phyloP scores from a whole-genome alignment of 75 land plant species.

The Sequoia sempervirens region DNA sequence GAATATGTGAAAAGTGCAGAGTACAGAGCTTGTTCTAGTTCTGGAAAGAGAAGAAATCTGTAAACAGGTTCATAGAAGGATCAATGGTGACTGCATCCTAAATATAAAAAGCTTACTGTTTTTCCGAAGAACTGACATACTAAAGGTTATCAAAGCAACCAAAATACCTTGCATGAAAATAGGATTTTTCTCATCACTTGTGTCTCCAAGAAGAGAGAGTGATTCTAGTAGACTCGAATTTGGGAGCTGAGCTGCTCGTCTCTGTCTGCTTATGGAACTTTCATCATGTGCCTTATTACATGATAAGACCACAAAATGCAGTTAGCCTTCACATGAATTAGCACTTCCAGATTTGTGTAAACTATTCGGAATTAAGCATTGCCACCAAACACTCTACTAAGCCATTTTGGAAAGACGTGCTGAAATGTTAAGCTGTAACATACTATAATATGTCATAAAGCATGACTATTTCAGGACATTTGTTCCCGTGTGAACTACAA shows the following conservation, averaged over 20 bases:
- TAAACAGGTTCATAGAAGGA: background rate
- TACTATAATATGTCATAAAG: background rate
- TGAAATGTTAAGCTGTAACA: background rate
- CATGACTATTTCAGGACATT: background rate
- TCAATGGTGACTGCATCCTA: background rate
- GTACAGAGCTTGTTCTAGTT: background rate
- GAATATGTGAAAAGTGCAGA: background rate
- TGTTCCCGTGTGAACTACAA: background rate
- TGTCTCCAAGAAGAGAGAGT: constrained; percentile 67
- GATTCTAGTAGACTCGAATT: constrained; percentile 53
- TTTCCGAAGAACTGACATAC: background rate
- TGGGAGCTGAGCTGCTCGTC: constrained; percentile 48
- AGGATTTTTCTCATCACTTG: constrained; percentile 47
- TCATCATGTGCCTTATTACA: constrained; percentile 64
- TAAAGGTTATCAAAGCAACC: background rate
- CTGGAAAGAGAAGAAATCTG: background rate
- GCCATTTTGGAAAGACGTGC: background rate
- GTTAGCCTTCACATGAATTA: background rate
- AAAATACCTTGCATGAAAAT: constrained; percentile 85
- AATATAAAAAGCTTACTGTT: background rate
- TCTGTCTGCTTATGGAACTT: constrained; percentile 70
- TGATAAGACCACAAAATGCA: constrained; percentile 7
- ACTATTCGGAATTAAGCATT: background rate
- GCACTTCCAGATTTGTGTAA: background rate
- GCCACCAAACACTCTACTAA: constrained; percentile 4